Percentiles rank a stretch among this genome's conserved stretches.
phyloP scores from a whole-genome alignment of 148 eudicot genomes.

The Cornus kousa region DNA sequence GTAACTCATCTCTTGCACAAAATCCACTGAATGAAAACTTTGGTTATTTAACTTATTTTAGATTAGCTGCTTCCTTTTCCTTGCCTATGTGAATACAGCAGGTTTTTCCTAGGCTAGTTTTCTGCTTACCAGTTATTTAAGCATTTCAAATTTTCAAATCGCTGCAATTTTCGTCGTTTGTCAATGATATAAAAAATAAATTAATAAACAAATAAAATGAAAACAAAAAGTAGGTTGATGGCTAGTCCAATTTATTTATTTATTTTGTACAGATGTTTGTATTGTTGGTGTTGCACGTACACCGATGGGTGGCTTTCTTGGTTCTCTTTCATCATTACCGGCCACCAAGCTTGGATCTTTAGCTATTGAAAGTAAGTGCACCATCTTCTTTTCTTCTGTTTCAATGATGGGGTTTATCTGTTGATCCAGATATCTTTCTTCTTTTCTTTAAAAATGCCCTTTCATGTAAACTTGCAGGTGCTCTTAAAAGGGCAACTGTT shows the following conservation, averaged over 20 bases:
- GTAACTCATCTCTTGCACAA: background rate
- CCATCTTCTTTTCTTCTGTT: background rate
- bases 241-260: slow-evolving; percentile 1
- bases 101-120: background rate
- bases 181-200: too few relatives aligned
- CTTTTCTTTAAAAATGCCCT: background rate
- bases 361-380: slow-evolving; percentile 70
- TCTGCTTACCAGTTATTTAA: background rate
- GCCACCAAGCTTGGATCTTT: slow-evolving; percentile 94
- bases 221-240: background rate
- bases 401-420: background rate
- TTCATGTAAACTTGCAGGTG: slow-evolving; percentile 48
- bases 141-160: background rate
- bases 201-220: too few relatives aligned
- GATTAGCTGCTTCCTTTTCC: background rate
- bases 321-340: slow-evolving; percentile 75
- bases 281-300: slow-evolving; percentile 98
- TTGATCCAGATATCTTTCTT: background rate
- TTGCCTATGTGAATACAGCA: background rate
- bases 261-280: slow-evolving; percentile 70
- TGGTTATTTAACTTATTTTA: background rate
- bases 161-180: too few relatives aligned
- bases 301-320: slow-evolving; percentile 96
- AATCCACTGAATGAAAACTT: background rate
- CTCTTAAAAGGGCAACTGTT: slow-evolving; percentile 81